These are phyloP conservation scores for Yamadazyma atlantica DNA, from an alignment of 1,139 yeast species.

Conservation along the genomic window DNA sequence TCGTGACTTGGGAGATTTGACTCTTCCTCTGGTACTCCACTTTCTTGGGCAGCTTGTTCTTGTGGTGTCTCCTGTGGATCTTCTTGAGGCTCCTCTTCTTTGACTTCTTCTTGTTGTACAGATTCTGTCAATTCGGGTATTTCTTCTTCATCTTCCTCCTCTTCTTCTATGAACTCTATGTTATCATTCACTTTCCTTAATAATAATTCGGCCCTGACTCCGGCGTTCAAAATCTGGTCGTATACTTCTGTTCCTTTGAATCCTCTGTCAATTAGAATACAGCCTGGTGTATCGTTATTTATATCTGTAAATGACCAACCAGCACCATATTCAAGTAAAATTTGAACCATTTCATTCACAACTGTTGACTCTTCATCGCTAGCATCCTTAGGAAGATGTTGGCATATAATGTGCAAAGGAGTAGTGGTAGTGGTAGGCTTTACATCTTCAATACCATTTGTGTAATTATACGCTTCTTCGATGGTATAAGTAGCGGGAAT, in stretches of 20 bases:
- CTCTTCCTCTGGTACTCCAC: conserved; percentile 3
- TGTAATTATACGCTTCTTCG: conserved; percentile 68
- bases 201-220: conserved; percentile 84
- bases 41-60: background rate
- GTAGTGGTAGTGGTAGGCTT: conserved; percentile 58
- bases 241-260: conserved; percentile 46
- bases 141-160: conserved; percentile 16
- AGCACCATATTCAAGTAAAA: conserved; percentile 80
- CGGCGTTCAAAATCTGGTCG: conserved; percentile 71
- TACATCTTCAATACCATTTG: conserved; percentile 39
- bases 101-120: conserved; percentile 18
- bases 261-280: conserved; percentile 56
- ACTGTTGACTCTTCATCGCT: conserved; percentile 44
- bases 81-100: conserved; percentile 17
- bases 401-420: conserved; percentile 70
- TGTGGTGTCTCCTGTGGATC: conserved; percentile 10
- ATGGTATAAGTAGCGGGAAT: conserved; percentile 81
- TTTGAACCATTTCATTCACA: conserved; percentile 57
- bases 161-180: conserved; percentile 36
- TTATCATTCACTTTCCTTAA: conserved; percentile 70
- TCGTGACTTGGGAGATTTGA: conserved; percentile 13
- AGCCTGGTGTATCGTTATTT: conserved; percentile 74
- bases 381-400: conserved; percentile 48
- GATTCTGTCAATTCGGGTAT: conserved; percentile 13
- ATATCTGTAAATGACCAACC: conserved; percentile 81